A percentile compares a stretch with the other conserved stretches of the same genome.
Conservation (phyloP, 768 basidiomycete genomes). For the Psilocybe subaeruginosa region DNA sequence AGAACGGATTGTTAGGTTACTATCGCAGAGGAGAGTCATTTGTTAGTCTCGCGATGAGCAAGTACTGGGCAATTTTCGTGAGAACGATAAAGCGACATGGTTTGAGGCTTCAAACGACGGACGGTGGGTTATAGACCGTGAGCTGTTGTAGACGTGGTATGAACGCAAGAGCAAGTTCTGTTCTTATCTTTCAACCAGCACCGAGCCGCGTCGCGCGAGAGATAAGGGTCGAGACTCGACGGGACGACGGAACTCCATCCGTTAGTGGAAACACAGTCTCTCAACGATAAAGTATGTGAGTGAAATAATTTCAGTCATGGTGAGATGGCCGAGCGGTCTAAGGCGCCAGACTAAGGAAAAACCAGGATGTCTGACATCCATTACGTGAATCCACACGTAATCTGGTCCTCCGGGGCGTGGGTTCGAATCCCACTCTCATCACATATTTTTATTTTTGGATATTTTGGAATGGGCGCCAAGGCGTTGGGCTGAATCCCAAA, state of each 20-base stretch:
- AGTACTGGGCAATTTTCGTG: too few relatives aligned
- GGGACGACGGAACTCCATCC: too few relatives aligned
- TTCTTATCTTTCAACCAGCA: background rate
- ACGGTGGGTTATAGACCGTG: too few relatives aligned
- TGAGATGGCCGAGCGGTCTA: constrained; percentile 89
- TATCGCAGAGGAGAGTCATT: too few relatives aligned
- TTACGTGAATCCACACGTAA: background rate
- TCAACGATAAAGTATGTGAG: fast-evolving
- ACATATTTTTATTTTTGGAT: constrained; percentile 21
- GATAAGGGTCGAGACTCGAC: too few relatives aligned
- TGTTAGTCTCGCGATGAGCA: too few relatives aligned
- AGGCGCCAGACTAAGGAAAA: constrained; percentile 82
- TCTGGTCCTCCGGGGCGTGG: constrained; percentile 50
- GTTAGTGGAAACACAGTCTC: background rate
- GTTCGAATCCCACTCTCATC: constrained; percentile 65
- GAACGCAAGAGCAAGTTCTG: background rate
- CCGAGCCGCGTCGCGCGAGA: too few relatives aligned
- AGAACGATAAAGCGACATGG: too few relatives aligned
- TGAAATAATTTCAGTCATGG: background rate
- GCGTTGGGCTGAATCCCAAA: background rate
- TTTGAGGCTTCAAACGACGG: too few relatives aligned
- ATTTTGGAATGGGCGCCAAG: background rate
- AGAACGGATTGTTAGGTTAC: too few relatives aligned
- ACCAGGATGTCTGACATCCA: background rate
- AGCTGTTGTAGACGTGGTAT: background rate